These are phyloP conservation scores for Magnusiomyces suaveolens DNA, from an alignment of 1,139 yeast species.

Conservation along the genomic window DNA sequence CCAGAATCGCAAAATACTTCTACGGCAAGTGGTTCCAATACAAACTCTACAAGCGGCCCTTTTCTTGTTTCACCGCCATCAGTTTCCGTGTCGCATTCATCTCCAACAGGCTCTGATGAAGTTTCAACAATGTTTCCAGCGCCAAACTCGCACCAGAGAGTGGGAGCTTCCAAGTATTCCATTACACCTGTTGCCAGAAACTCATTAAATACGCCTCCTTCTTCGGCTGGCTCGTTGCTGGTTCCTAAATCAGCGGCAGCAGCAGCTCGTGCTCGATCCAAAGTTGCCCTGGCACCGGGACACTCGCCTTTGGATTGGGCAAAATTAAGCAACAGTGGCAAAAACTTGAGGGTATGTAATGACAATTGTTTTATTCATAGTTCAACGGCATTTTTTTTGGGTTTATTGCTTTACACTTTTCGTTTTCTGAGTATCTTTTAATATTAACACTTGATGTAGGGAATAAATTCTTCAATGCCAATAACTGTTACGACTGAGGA, in stretches of 20 bases:
- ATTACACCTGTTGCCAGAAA: background rate
- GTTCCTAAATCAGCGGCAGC: background rate
- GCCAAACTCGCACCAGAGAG: conserved; percentile 7
- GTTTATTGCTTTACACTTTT: background rate
- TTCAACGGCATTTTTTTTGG: background rate
- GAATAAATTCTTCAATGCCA: conserved; percentile 21
- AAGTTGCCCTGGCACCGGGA: conserved; percentile 64
- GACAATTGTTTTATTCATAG: background rate
- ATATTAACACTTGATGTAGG: conserved; percentile 14
- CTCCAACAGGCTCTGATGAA: too few relatives aligned
- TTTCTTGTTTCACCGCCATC: too few relatives aligned
- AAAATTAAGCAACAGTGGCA: conserved; percentile 39
- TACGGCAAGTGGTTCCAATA: too few relatives aligned
- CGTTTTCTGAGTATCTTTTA: conserved; percentile 18
- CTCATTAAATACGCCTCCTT: background rate
- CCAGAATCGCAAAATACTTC: too few relatives aligned
- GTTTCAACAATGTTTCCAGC: conserved; percentile 8
- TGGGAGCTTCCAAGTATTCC: background rate
- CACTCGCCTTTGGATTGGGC: conserved; percentile 90
- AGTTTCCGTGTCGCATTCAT: too few relatives aligned
- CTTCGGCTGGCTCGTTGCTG: background rate
- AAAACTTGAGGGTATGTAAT: conserved; percentile 34
- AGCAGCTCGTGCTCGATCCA: conserved; percentile 31
- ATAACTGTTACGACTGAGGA: conserved; percentile 51
- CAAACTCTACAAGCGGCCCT: too few relatives aligned